phyloP scores from a whole-genome alignment of 768 basidiomycete genomes.

The Dacryopinax primogenitus region DNA sequence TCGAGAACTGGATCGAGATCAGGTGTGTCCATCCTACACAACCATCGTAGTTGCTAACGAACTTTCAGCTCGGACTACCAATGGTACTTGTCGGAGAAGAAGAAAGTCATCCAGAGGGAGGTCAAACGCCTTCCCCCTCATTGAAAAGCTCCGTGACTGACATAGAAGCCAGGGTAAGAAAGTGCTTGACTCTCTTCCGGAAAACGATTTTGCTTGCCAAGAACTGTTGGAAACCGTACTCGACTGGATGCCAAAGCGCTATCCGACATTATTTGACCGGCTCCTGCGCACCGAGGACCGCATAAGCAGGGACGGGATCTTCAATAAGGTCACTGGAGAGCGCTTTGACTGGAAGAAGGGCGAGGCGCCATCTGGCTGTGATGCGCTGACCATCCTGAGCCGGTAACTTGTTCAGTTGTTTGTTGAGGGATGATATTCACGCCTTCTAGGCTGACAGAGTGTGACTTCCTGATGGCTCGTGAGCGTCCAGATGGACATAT shows the following conservation, averaged over 20 bases:
- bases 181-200: constrained; percentile 37
- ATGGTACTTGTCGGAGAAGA: constrained; percentile 27
- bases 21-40: constrained; percentile 14
- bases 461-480: constrained; percentile 29
- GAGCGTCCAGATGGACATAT: constrained; percentile 29
- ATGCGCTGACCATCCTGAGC: constrained; percentile 24
- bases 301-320: constrained; percentile 18
- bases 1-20: constrained; percentile 32
- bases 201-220: constrained; percentile 36
- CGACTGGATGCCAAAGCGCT: constrained; percentile 44
- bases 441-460: constrained; percentile 24
- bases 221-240: constrained; percentile 47
- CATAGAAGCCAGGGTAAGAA: constrained; percentile 23
- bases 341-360: constrained; percentile 12
- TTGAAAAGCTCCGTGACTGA: not conserved
- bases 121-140: constrained; percentile 13
- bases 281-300: constrained; percentile 7
- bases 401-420: constrained; percentile 17
- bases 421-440: not conserved
- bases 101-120: constrained; percentile 25
- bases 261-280: constrained; percentile 38
- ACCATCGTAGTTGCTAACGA: not conserved
- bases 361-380: constrained; percentile 17
- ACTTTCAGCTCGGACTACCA: constrained; percentile 21
- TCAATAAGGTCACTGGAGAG: constrained; percentile 25